Evolutionary conservation across 176 grass and related monocot species (phyloP), one percentile per base, ranked within the genome.

Genomic region (Lolium multiflorum): DNA sequence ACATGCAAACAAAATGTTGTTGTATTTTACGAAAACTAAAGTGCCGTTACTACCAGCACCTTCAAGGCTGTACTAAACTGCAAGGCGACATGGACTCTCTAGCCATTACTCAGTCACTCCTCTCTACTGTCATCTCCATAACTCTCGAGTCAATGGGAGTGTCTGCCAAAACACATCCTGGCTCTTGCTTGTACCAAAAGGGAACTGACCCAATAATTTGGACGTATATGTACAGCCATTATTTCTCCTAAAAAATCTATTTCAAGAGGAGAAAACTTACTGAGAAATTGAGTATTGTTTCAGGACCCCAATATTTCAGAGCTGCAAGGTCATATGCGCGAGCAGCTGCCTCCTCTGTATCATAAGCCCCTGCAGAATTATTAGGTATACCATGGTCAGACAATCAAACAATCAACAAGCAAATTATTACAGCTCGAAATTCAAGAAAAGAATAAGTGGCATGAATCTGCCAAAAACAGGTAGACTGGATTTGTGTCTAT

Each of bases 301-400:
- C 90, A 57, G 92, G 71, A 48, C 92, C 97, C 97, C 92, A 99
- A 47, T 96, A 94, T 67, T 96, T 99, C 31, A 99, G 87, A 55
- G 97, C 92, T n/a, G 94, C 97, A 49, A 96, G 92, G 71, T 99
- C 97, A 17, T 99, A 91, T 0, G 94, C 86, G 28, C 73, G 94
- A 15, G 94, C 94, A 44, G 97, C 94, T 63, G 90, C 92, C 77
- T 92, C 90, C 86, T 99, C 97, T 9, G 56, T 92, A 67, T 94
- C 94, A 86, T 97, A 99, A 81, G 97, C 97, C 83, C 97, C 97
- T 99, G 72, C 18, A 88, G 0, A 82, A 51, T 21, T 48, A 80
- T 18, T 18, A 88, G 18, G 61, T 22, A 63, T 46, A 77, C 3
- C 35, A 25, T 44, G 6, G 26, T 55, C n/a, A 61, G n/a, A 52